Conservation (phyloP, 2,329 filamentous ascomycete genomes). For the Graphilbum ipis-grandicollis region DNA sequence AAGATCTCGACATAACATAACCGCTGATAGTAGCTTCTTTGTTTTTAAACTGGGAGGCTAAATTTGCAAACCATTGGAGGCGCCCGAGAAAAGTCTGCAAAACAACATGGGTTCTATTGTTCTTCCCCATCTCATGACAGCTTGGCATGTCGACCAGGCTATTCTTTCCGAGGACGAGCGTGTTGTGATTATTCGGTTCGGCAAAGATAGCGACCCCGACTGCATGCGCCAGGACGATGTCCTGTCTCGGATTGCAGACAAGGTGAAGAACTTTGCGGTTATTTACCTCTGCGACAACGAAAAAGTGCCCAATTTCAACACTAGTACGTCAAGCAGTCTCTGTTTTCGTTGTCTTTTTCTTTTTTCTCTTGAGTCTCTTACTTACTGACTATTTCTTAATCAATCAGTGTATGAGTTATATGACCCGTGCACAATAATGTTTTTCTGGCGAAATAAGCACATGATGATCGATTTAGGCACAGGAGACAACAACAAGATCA, state of each 20-base stretch:
- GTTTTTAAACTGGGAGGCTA: too few relatives aligned
- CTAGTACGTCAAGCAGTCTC: slow-evolving; percentile 16
- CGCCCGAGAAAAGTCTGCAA: slow-evolving; percentile 19
- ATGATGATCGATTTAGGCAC: slow-evolving; percentile 98
- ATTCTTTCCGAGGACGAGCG: slow-evolving; percentile 81
- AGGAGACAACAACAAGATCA: slow-evolving; percentile 68
- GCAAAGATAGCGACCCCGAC: slow-evolving; percentile 69
- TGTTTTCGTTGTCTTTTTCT: neutral
- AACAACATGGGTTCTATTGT: slow-evolving; percentile 59
- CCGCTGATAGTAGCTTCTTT: too few relatives aligned
- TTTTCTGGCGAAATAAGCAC: slow-evolving; percentile 94
- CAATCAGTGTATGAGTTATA: slow-evolving; percentile 58
- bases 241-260: slow-evolving; percentile 82
- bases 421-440: slow-evolving; percentile 68
- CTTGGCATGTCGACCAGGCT: slow-evolving; percentile 97
- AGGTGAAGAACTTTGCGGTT: slow-evolving; percentile 82
- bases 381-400: too few relatives aligned
- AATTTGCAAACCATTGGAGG: too few relatives aligned
- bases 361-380: too few relatives aligned
- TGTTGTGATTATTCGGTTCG: slow-evolving; percentile 85
- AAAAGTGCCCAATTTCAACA: slow-evolving; percentile 78
- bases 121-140: slow-evolving; percentile 75
- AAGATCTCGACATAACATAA: too few relatives aligned
- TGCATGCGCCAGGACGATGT: slow-evolving; percentile 71
- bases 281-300: slow-evolving; percentile 92